A percentile compares a stretch with the other conserved stretches of the same genome.
phyloP scores from a whole-genome alignment of 768 basidiomycete species.

The Hortiboletus flavorubellus region DNA sequence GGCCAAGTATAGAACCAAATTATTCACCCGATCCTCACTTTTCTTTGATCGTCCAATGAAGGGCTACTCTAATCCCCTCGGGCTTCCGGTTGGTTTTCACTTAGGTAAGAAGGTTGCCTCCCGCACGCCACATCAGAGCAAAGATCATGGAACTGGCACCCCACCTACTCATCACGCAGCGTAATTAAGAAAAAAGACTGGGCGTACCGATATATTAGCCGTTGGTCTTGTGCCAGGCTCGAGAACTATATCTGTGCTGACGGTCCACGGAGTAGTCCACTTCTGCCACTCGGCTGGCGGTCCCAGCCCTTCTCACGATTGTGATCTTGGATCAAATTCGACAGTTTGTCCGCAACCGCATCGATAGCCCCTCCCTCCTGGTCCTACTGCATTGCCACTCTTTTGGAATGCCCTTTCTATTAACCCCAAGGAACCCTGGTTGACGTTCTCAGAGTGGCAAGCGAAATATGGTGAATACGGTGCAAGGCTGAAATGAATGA shows the following conservation, averaged over 20 bases:
- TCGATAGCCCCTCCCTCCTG: constrained; percentile 3
- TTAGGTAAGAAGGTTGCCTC: no score
- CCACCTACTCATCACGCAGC: no score
- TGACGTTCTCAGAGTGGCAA: constrained; percentile 2
- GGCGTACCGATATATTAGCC: background rate
- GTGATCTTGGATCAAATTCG: background rate
- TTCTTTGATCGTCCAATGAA: no score
- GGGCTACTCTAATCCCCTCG: no score
- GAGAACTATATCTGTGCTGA: background rate
- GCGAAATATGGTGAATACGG: constrained; percentile 1
- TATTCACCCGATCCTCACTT: no score
- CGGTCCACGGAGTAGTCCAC: background rate
- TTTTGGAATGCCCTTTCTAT: constrained; percentile 3
- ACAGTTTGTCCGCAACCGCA: background rate
- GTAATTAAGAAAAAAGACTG: no score
- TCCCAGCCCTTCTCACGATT: background rate
- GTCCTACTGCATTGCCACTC: constrained; percentile 1
- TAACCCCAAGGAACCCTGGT: background rate
- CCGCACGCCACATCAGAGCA: no score
- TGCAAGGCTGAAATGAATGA: no score
- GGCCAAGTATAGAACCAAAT: no score
- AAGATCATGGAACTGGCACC: no score
- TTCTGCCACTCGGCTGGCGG: background rate
- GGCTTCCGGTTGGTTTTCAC: no score
- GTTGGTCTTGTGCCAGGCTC: background rate